Evolutionary conservation across 306 rosid genomes (phyloP).

Genomic region (Cucumis cinereus): DNA sequence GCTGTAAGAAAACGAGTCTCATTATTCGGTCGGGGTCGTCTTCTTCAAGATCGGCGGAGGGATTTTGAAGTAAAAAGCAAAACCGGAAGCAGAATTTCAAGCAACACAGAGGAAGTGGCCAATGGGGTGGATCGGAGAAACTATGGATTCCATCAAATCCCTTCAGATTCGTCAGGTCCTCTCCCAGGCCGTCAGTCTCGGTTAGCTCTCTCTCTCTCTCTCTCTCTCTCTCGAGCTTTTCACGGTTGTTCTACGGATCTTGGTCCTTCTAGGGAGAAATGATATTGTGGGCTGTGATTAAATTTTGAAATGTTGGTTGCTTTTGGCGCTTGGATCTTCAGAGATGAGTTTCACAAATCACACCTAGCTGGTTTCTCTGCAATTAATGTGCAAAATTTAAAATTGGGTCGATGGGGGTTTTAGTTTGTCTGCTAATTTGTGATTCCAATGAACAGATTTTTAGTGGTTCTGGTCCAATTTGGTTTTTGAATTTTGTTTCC

Average conservation of each 20-base stretch:
- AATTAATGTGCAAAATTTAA: not conserved
- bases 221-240: not conserved
- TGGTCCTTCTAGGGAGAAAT: not conserved
- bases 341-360: not conserved
- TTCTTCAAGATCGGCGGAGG: not conserved
- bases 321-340: not conserved
- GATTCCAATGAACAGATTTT: not conserved
- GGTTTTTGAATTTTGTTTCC: not conserved
- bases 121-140: slow-evolving; percentile 49
- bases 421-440: not conserved
- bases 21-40: not conserved
- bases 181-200: slow-evolving; percentile 36
- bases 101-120: not conserved
- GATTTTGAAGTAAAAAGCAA: not conserved
- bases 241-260: not conserved
- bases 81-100: not conserved
- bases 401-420: not conserved
- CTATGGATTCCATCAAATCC: slow-evolving; percentile 40
- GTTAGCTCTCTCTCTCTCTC: slow-evolving; percentile 12
- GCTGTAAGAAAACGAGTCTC: not conserved
- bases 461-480: not conserved
- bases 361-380: not conserved
- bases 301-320: not conserved
- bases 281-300: not conserved
- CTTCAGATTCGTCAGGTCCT: slow-evolving; percentile 36